Evolutionary conservation across 768 basidiomycete genomes (phyloP).

Genomic region (Rossbeevera mucosa): DNA sequence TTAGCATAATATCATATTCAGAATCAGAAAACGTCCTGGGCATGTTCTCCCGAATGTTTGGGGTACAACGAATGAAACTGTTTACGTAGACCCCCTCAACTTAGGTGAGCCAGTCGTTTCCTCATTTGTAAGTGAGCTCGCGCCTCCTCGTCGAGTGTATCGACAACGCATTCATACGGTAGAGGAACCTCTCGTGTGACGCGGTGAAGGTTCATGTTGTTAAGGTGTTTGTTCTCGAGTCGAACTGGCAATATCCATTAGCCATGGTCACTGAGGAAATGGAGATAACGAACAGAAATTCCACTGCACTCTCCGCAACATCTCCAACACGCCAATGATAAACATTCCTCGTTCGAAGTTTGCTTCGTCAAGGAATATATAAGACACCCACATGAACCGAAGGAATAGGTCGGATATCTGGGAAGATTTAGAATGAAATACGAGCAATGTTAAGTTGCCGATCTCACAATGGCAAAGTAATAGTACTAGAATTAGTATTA

Average conservation of each 20-base stretch:
- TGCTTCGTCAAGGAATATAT: conserved; percentile 53
- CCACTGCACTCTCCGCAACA: conserved; percentile 83
- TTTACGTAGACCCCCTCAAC: conserved; percentile 4
- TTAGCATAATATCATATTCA: too few relatives aligned
- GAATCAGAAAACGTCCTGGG: too few relatives aligned
- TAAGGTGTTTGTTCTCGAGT: conserved; percentile 86
- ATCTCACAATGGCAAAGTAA: conserved; percentile 69
- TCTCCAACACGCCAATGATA: conserved; percentile 66
- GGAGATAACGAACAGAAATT: conserved; percentile 66
- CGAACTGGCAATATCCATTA: conserved; percentile 44
- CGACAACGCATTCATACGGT: conserved; percentile 55
- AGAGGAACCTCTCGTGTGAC: conserved; percentile 81
- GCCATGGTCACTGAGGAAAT: neutral
- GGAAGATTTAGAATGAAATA: neutral
- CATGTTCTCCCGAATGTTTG: too few relatives aligned
- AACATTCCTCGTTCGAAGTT: conserved; percentile 56
- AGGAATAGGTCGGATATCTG: conserved; percentile 69
- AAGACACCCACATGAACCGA: conserved; percentile 81
- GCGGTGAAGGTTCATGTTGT: conserved; percentile 90
- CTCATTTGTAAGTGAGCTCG: conserved; percentile 4
- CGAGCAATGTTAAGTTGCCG: neutral
- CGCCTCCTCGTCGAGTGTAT: conserved; percentile 42
- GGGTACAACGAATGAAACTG: neutral
- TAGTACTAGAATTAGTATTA: conserved; percentile 47
- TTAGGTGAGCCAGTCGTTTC: conserved; percentile 19